Conservation (phyloP, 345 rosid genomes). For the Rhodamnia argentea region DNA sequence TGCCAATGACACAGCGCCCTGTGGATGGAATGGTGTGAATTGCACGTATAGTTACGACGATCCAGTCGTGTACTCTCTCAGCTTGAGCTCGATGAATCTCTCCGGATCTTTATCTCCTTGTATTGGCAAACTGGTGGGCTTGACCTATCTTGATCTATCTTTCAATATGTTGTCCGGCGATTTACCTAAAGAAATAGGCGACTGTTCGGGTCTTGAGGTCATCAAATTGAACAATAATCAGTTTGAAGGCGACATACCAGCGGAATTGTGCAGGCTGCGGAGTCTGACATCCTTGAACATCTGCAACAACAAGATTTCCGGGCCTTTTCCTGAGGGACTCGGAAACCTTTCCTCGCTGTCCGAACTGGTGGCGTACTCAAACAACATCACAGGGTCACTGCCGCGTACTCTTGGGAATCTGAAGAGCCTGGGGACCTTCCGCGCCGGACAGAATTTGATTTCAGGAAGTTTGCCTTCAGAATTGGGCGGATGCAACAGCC, state of each 20-base stretch:
- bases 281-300: constrained; percentile 42
- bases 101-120: constrained; percentile 67
- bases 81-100: constrained; percentile 50
- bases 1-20: constrained; percentile 56
- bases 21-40: constrained; percentile 70
- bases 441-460: constrained; percentile 82
- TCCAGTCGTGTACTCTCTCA: constrained; percentile 42
- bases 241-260: constrained; percentile 51
- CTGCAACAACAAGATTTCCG: constrained; percentile 66
- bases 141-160: constrained; percentile 61
- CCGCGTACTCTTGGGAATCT: constrained; percentile 64
- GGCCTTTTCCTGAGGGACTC: constrained; percentile 58
- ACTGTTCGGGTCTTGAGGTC: constrained; percentile 43
- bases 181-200: constrained; percentile 57
- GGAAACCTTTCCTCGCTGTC: constrained; percentile 53
- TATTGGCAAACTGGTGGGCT: constrained; percentile 55
- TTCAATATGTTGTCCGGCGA: constrained; percentile 42
- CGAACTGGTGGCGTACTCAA: constrained; percentile 56
- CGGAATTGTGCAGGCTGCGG: constrained; percentile 36
- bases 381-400: constrained; percentile 58
- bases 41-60: constrained; percentile 30
- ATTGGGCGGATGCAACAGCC: constrained; percentile 55
- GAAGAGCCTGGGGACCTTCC: constrained; percentile 37
- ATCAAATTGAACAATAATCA: constrained; percentile 52
- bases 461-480: constrained; percentile 73